Evolutionary conservation across 495 filamentous ascomycete genomes (phyloP), one percentile per base, ranked within the genome.

Genomic region (Penicillium manginii): DNA sequence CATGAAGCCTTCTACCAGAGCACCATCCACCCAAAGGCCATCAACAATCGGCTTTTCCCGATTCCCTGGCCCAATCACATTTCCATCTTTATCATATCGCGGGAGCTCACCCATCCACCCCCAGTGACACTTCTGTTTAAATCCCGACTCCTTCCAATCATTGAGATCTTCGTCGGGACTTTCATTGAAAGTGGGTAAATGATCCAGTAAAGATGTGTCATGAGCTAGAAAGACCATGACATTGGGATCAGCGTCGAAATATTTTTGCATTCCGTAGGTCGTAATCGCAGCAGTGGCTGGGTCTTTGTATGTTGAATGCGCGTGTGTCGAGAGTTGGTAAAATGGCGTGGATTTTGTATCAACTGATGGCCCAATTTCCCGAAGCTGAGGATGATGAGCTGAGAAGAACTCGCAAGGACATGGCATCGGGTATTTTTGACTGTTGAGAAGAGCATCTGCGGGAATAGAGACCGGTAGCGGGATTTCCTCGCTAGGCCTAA

Each of bases 41-140:
- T 52, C 40, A 19, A 52, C 48, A 19, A 52, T 21, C 23, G 26
- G 48, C 4, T n/a, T 37, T n/a, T 37, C 35, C 15, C 35, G 35
- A 37, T 37, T 37, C 4, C 35, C 35, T n/a, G 35, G 35, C 1
- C 35, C 35, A 37, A n/a, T 10, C 35, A 37, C 35, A 58, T 19
- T 37, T 33, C 37, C 48, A 12, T 43, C 17, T n/a, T 48, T 33
- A 9, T 46, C 50, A 31, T 58, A 29, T 4, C 23, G 21, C 1
- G 56, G 37, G n/a, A 52, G n/a, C 15, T 58, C 56, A 17, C 39
- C 40, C 22, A 58, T 21, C 48, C 56, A 58, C 0, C 56, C 56
- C 49, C 56, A 52, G 40, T 58, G 49, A n/a, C 47, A 51, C 29
- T 45, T 58, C n/a, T 51, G 32, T 45, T 58, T 58, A 33, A 43